Conservation (phyloP, 2,329 filamentous ascomycete species). For the Verticillium longisporum region DNA sequence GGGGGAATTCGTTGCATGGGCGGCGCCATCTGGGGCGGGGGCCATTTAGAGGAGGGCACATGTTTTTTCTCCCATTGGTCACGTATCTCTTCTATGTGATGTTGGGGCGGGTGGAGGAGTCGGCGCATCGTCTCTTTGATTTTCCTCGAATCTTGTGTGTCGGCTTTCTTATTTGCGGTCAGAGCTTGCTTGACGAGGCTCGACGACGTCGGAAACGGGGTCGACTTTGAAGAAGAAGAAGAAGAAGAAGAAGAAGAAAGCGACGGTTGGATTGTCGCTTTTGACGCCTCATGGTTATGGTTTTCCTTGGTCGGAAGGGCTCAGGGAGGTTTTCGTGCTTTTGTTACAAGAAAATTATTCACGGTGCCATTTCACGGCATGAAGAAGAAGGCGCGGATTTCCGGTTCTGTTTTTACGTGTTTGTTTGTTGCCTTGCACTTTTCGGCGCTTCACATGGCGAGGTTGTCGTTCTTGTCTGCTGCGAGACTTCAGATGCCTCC, state of each 20-base stretch:
- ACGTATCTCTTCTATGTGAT: not conserved
- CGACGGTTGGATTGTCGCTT: not conserved
- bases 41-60: not conserved
- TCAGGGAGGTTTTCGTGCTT: not conserved
- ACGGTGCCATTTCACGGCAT: not conserved
- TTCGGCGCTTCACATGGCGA: not conserved
- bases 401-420: not conserved
- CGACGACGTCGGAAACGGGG: not conserved
- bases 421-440: not conserved
- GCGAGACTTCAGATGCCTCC: no score
- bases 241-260: not conserved
- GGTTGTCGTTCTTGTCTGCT: not conserved
- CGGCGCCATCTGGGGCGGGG: not conserved
- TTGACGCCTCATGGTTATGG: not conserved
- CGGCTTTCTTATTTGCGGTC: not conserved
- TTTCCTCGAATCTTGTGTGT: not conserved
- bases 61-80: not conserved
- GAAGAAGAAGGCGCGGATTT: not conserved
- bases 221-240: not conserved
- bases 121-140: not conserved
- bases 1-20: not conserved
- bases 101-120: not conserved
- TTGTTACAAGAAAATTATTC: not conserved
- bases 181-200: not conserved
- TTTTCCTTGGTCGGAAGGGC: not conserved